Conservation (phyloP, 2,329 filamentous ascomycete genomes). For the Epichloe aotearoae region DNA sequence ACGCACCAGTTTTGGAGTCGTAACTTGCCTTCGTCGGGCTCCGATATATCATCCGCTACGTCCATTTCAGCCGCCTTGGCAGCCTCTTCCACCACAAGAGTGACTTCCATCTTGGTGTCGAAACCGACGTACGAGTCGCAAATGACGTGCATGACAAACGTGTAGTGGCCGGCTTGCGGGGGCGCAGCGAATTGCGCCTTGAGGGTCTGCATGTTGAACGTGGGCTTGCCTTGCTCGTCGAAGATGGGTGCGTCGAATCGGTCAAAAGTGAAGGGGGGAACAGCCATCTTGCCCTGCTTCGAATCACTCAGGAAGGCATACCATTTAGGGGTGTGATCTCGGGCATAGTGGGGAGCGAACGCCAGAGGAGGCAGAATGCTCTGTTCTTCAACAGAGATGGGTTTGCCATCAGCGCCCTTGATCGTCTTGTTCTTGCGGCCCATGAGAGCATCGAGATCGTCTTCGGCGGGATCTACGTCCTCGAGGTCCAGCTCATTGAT, state of each 20-base stretch:
- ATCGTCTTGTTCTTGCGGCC: constrained; percentile 59
- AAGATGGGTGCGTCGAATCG: constrained; percentile 85
- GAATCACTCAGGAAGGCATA: constrained; percentile 88
- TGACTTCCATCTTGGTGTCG: constrained; percentile 84
- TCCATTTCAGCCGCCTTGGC: constrained; percentile 69
- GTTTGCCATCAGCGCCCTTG: constrained; percentile 47
- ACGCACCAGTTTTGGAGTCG: not conserved
- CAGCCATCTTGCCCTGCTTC: constrained; percentile 90
- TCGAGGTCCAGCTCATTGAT: constrained; percentile 71
- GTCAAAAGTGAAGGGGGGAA: constrained; percentile 90
- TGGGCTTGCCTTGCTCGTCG: constrained; percentile 67
- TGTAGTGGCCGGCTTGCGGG: constrained; percentile 82
- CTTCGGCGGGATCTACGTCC: constrained; percentile 85
- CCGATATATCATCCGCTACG: constrained; percentile 89
- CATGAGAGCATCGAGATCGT: constrained; percentile 74
- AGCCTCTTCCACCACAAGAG: constrained; percentile 76
- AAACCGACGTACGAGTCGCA: constrained; percentile 94
- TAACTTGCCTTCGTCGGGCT: constrained; percentile 84
- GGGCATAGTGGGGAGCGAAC: constrained; percentile 79
- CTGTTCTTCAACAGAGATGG: constrained; percentile 43
- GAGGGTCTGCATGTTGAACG: constrained; percentile 87
- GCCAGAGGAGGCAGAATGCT: constrained; percentile 71
- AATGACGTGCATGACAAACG: constrained; percentile 84
- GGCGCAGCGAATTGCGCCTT: constrained; percentile 96
- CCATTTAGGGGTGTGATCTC: constrained; percentile 84